A percentile compares a stretch with the other conserved stretches of the same genome.
Conservation (phyloP, 2,329 filamentous ascomycete species). For the Dactylonectria macrodidyma region DNA sequence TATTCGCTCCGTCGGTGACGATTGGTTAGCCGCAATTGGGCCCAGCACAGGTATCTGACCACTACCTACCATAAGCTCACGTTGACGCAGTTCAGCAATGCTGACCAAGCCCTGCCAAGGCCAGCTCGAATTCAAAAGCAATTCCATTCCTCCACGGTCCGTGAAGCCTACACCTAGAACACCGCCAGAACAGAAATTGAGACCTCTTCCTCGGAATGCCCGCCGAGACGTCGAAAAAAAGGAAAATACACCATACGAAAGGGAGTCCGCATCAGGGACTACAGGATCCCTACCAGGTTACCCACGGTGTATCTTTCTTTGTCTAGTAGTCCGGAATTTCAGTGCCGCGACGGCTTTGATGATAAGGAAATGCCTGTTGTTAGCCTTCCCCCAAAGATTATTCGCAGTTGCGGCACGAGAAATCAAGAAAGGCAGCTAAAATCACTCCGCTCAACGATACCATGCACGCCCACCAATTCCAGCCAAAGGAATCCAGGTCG, state of each 20-base stretch:
- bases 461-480: neutral
- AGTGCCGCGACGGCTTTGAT: constrained; percentile 52
- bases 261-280: constrained; percentile 51
- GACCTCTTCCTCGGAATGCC: constrained; percentile 45
- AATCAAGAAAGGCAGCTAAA: neutral
- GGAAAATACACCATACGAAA: constrained; percentile 48
- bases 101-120: constrained; percentile 7
- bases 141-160: neutral
- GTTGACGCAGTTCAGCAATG: neutral
- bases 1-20: constrained; percentile 29
- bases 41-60: constrained; percentile 15
- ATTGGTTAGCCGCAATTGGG: neutral
- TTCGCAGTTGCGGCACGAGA: neutral
- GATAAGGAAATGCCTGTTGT: constrained; percentile 36
- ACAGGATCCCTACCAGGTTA: constrained; percentile 38
- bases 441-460: neutral
- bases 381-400: constrained; percentile 33
- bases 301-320: neutral
- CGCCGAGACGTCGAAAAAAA: constrained; percentile 45
- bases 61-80: neutral
- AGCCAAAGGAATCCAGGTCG: neutral
- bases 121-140: neutral
- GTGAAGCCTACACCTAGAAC: neutral
- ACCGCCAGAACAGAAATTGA: constrained; percentile 35
- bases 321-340: constrained; percentile 39